Evolutionary conservation across 805 yeast genomes (phyloP).

Genomic region (Teunomyces aglyptinius): DNA sequence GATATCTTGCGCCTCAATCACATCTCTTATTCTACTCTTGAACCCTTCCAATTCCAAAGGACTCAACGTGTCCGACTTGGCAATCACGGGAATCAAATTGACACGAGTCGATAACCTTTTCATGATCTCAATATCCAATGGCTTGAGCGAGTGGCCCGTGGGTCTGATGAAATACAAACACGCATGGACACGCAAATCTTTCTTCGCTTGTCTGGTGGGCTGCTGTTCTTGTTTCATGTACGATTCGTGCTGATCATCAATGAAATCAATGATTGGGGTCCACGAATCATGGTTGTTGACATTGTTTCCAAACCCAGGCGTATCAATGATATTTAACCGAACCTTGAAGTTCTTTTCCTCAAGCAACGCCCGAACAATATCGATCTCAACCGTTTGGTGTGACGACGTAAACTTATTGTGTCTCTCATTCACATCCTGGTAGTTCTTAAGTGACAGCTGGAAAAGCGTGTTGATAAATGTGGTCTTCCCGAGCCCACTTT

Average conservation of each 20-base stretch:
- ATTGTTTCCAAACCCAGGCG: conserved; percentile 93
- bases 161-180: conserved; percentile 90
- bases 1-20: conserved; percentile 81
- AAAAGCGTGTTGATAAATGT: conserved; percentile 85
- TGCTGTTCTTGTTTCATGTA: conserved; percentile 93
- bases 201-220: conserved; percentile 63
- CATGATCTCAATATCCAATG: conserved; percentile 87
- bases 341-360: conserved; percentile 82
- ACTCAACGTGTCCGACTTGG: conserved; percentile 83
- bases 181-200: conserved; percentile 87
- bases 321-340: conserved; percentile 78
- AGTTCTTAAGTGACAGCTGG: conserved; percentile 66
- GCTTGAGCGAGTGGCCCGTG: conserved; percentile 83
- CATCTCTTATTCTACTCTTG: conserved; percentile 75
- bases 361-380: conserved; percentile 72
- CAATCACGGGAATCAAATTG: conserved; percentile 85
- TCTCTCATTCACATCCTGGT: conserved; percentile 53
- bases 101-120: conserved; percentile 75
- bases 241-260: conserved; percentile 87
- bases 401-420: conserved; percentile 53
- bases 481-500: conserved; percentile 89
- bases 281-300: conserved; percentile 82
- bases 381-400: conserved; percentile 73
- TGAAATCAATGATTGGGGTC: conserved; percentile 83
- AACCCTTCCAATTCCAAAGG: conserved; percentile 66